Base-by-base conservation (phyloP, 1,284 basidiomycete genomes). In the Trametes hirsuta region DNA sequence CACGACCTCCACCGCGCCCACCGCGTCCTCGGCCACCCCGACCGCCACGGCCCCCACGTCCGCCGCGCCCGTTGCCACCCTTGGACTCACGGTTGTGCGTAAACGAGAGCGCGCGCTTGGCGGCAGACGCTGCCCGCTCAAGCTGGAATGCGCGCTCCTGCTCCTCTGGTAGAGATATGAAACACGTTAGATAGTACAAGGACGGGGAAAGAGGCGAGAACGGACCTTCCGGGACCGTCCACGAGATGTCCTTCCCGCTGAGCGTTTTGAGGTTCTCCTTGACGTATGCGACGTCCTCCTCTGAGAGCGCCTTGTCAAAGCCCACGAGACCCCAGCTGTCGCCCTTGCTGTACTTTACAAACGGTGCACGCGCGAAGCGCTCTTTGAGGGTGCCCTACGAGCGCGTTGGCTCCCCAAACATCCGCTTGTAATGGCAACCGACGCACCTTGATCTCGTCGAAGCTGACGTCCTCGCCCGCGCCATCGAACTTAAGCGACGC, bases 401-500 rank as follows among this genome's bases (percentile, higher is more conserved):
- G 40, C n/a, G 12, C 25, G 59, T 58, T 51, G 46, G 48, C 66
- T 52, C 45, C 8, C 37, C 10, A 22, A 18, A 25, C 3, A 8
- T 4, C 39, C 47, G 52, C 37, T 66, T 63, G 47, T 69, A 69
- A 50, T 30, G 30, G 30, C 69, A 69, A 59, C 55, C 62, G 10
- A 61, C 72, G 21, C 39, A 84, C 87, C 83, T 93, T 92, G 75
- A 92, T 85, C 62, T 90, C 85, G 44, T 81, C 79, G 76, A 86
- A 91, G 42, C 79, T 78, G n/a, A 85, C 81, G 63, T 87, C 81
- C 30, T 84, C 87, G 41, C 81, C 84, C 61, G 86, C 86, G 14
- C 89, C 90, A 21, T 83, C 82, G 68, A 94, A 94, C 71, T 86
- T 87, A 63, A 97, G 76, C 1, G 92, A 88, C 9, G 89, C 88